phyloP scores from a whole-genome alignment of 805 yeast species.

The Zygosaccharomyces gambellarensis region DNA sequence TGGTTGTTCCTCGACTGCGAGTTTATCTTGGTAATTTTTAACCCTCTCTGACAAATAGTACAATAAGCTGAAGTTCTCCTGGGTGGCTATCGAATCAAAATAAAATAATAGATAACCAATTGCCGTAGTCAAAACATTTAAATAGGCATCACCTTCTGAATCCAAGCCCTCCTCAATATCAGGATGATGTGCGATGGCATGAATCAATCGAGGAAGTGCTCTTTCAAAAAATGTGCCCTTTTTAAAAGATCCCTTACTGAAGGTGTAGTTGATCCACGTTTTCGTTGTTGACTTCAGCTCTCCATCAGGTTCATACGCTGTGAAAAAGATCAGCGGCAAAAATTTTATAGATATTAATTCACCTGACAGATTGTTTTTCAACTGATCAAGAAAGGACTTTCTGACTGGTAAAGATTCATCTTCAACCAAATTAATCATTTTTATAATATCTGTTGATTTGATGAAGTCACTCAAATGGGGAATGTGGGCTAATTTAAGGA shows the following conservation, averaged over 20 bases:
- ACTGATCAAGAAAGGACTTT: conserved; percentile 41
- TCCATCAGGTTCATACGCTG: conserved; percentile 68
- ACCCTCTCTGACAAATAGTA: conserved; percentile 74
- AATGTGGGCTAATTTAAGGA: conserved; percentile 59
- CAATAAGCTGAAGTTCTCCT: conserved; percentile 64
- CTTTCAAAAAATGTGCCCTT: conserved; percentile 56
- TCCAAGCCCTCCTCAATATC: conserved; percentile 49
- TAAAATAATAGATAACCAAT: conserved; percentile 57
- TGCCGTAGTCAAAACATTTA: conserved; percentile 50
- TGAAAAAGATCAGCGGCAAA: conserved; percentile 61
- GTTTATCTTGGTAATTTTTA: conserved; percentile 67
- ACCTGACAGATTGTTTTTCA: conserved; percentile 49
- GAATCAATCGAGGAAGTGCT: conserved; percentile 60
- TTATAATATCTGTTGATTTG: conserved; percentile 46
- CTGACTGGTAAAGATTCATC: conserved; percentile 64
- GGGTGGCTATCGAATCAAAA: conserved; percentile 53
- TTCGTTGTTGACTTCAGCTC: conserved; percentile 46
- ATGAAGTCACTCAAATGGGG: conserved; percentile 51
- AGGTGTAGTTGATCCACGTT: conserved; percentile 69
- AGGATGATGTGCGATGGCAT: conserved; percentile 66
- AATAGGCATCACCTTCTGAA: conserved; percentile 27
- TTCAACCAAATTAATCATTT: conserved; percentile 55
- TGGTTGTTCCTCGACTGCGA: conserved; percentile 33
- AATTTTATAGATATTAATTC: conserved; percentile 59
- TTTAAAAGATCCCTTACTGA: conserved; percentile 30